Conservation (phyloP, 73 alveolate genomes). For the Tetrahymena borealis region DNA sequence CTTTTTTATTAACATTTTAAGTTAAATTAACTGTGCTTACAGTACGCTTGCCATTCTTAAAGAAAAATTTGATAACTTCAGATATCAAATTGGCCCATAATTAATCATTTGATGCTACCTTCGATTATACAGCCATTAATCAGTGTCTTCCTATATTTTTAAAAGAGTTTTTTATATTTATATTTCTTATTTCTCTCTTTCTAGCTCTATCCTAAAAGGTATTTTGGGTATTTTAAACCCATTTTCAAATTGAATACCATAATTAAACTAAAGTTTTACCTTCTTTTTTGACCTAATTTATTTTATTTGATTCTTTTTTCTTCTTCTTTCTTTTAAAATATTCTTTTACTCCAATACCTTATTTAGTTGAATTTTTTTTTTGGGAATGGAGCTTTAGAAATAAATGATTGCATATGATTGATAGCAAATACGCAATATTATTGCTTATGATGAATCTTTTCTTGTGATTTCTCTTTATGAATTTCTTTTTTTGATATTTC, state of each 20-base stretch:
- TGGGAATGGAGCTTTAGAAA: background rate
- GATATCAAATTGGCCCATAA: background rate
- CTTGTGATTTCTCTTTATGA: background rate
- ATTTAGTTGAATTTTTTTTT: background rate
- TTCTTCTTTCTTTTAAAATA: background rate
- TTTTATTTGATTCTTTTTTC: background rate
- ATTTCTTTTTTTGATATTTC: background rate
- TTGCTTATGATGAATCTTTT: slow-evolving; percentile 1
- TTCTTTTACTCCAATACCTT: background rate
- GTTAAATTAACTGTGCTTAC: background rate
- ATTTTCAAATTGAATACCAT: background rate
- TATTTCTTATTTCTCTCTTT: no score
- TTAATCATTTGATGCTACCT: background rate
- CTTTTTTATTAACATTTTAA: background rate
- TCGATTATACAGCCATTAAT: background rate
- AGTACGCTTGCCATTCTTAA: background rate
- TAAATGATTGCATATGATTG: background rate
- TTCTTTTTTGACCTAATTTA: background rate
- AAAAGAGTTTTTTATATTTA: no score
- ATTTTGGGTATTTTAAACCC: no score
- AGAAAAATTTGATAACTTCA: background rate
- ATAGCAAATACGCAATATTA: background rate
- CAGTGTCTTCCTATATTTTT: background rate
- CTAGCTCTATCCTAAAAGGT: no score
- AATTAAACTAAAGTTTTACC: background rate